A percentile compares a stretch with the other conserved stretches of the same genome.
These are phyloP conservation scores for Boletus sp. DNA, from an alignment of 768 basidiomycete genomes.

Conservation along the genomic window DNA sequence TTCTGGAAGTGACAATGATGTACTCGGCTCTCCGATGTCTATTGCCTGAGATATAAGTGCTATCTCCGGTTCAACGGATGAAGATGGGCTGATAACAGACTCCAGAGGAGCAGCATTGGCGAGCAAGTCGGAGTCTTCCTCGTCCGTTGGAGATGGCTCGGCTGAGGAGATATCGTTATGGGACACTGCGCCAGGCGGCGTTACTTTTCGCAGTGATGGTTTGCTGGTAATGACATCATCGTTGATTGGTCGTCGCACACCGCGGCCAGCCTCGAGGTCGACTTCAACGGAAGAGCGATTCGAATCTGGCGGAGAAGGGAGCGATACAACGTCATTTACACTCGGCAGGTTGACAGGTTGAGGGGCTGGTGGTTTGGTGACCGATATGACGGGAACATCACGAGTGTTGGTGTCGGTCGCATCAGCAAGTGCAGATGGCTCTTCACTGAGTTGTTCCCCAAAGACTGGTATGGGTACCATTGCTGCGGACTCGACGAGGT, in stretches of 20 bases:
- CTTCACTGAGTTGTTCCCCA: constrained; percentile 29
- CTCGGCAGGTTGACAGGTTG: constrained; percentile 70
- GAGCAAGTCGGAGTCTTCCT: constrained; percentile 50
- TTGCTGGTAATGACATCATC: constrained; percentile 16
- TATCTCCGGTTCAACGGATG: constrained; percentile 12
- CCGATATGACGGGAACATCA: constrained; percentile 52
- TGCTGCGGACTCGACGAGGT: constrained; percentile 43
- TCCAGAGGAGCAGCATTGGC: constrained; percentile 42
- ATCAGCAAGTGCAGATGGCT: constrained; percentile 22
- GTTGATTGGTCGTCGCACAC: constrained; percentile 35
- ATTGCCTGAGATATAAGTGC: not conserved
- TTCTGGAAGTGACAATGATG: constrained; percentile 5
- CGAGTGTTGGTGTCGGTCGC: constrained; percentile 21
- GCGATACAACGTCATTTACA: constrained; percentile 51
- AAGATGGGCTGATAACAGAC: constrained; percentile 31
- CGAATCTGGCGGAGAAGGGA: constrained; percentile 46
- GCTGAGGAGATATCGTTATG: constrained; percentile 18
- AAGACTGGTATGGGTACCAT: constrained; percentile 67
- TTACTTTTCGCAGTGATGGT: constrained; percentile 9
- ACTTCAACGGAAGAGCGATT: constrained; percentile 36
- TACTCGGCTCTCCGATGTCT: constrained; percentile 10
- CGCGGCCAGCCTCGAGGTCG: constrained; percentile 41
- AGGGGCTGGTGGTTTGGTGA: constrained; percentile 72
- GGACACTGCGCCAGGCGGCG: constrained; percentile 4
- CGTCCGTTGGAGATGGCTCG: constrained; percentile 21